Evolutionary conservation across 2,329 filamentous ascomycete species (phyloP).

Genomic region (Apiospora koreana): DNA sequence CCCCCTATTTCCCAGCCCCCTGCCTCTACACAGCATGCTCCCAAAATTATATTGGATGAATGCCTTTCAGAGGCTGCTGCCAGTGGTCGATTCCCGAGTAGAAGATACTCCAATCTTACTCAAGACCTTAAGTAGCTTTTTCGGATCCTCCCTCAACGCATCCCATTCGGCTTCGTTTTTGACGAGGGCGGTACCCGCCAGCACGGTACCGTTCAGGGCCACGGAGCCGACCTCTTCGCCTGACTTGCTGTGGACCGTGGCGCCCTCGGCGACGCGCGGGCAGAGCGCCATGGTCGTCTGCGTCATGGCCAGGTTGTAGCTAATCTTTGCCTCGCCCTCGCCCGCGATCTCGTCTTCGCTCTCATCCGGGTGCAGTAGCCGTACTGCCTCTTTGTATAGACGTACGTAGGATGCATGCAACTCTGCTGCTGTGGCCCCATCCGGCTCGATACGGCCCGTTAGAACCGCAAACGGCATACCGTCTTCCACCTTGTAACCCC

Average conservation of each 20-base stretch:
- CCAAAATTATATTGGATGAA: too few species aligned
- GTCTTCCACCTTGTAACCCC: not conserved
- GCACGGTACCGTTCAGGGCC: conserved; percentile 61
- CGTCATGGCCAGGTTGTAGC: conserved; percentile 66
- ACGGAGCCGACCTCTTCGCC: conserved; percentile 41
- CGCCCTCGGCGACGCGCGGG: conserved; percentile 56
- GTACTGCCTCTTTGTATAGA: conserved; percentile 47
- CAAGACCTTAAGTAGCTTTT: conserved; percentile 41
- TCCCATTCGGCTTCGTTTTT: conserved; percentile 62
- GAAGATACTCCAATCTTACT: conserved; percentile 40
- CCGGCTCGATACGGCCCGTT: conserved; percentile 35
- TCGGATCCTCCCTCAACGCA: conserved; percentile 44
- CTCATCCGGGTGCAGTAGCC: conserved; percentile 19
- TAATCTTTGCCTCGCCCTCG: conserved; percentile 51
- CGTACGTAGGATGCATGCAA: conserved; percentile 46
- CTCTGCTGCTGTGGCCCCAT: conserved; percentile 34
- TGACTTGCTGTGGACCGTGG: conserved; percentile 24
- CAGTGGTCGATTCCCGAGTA: not conserved
- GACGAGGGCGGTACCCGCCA: conserved; percentile 65
- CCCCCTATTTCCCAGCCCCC: not conserved
- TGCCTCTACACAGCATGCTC: not conserved
- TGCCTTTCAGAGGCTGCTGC: not conserved
- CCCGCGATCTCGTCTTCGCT: conserved; percentile 34
- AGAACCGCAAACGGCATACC: conserved; percentile 48
- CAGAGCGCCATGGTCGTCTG: conserved; percentile 52